A percentile compares a stretch with the other conserved stretches of the same genome.
phyloP scores from a whole-genome alignment of 2,329 filamentous ascomycete genomes.

The Sarocladium oryzae region DNA sequence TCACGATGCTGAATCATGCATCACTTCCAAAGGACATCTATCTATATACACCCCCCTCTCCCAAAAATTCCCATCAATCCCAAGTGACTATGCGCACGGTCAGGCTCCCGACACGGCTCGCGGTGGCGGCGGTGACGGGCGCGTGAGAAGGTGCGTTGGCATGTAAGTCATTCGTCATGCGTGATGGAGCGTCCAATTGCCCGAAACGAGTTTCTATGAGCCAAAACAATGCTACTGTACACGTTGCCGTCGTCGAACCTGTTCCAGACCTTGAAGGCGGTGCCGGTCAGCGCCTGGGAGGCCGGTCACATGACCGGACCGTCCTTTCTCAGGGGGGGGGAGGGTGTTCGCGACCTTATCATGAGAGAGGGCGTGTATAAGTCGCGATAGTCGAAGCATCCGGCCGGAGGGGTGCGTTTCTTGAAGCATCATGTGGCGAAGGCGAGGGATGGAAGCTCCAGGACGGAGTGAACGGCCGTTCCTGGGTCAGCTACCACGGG shows the following conservation, averaged over 20 bases:
- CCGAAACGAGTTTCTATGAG: not conserved
- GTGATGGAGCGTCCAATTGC: not conserved
- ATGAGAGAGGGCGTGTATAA: not conserved
- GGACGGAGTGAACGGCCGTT: slow-evolving; percentile 1
- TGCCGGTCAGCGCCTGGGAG: not conserved
- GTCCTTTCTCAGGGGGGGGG: not conserved
- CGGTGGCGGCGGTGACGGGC: not conserved
- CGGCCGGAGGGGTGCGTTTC: not conserved
- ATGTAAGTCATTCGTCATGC: not conserved
- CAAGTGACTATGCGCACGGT: too few species aligned
- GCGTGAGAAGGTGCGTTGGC: not conserved
- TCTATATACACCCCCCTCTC: too few species aligned
- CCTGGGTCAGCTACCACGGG: not conserved
- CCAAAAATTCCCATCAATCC: too few species aligned
- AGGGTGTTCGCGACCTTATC: not conserved
- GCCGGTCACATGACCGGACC: slow-evolving; percentile 2
- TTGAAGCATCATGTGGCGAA: slow-evolving; percentile 5
- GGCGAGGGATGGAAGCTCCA: too few species aligned
- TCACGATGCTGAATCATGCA: too few species aligned
- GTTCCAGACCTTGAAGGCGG: slow-evolving; percentile 1
- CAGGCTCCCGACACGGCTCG: not conserved
- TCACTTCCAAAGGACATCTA: too few species aligned
- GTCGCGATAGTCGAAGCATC: not conserved
- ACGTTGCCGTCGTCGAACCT: not conserved
- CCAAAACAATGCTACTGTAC: not conserved